These are phyloP conservation scores for Pichia sp. DNA, from an alignment of 1,139 yeast genomes.

Conservation along the genomic window DNA sequence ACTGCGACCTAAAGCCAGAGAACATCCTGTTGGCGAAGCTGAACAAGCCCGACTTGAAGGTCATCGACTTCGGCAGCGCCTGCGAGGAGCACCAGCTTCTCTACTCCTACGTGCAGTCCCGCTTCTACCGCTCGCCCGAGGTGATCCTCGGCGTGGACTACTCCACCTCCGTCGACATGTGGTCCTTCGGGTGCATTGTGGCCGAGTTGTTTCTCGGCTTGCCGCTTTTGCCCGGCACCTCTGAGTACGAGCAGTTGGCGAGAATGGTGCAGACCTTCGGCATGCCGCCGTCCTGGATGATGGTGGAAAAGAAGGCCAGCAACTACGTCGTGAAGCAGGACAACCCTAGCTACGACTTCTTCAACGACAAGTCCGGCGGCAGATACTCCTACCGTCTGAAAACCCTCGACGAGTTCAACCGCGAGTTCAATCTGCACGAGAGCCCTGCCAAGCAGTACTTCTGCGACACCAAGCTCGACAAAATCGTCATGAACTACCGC, in stretches of 20 bases:
- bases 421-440: slow-evolving; percentile 56
- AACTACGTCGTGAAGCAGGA: slow-evolving; percentile 56
- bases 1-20: slow-evolving; percentile 96
- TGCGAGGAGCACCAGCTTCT: slow-evolving; percentile 88
- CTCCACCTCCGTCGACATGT: slow-evolving; percentile 92
- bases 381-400: slow-evolving; percentile 43
- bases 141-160: slow-evolving; percentile 87
- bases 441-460: slow-evolving; percentile 83
- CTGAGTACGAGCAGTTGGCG: slow-evolving; percentile 85
- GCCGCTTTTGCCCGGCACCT: slow-evolving; percentile 92
- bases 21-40: slow-evolving; percentile 78
- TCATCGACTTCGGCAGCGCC: slow-evolving; percentile 95
- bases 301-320: slow-evolving; percentile 81
- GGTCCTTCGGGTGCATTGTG: slow-evolving; percentile 96
- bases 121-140: slow-evolving; percentile 96
- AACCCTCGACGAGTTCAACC: slow-evolving; percentile 54
- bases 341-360: slow-evolving; percentile 17
- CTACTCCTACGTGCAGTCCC: slow-evolving; percentile 90
- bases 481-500: slow-evolving; percentile 70
- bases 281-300: slow-evolving; percentile 91
- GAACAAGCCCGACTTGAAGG: slow-evolving; percentile 83
- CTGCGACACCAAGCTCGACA: slow-evolving; percentile 64
- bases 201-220: slow-evolving; percentile 91
- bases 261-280: slow-evolving; percentile 84
- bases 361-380: slow-evolving; percentile 18